Evolutionary conservation across 805 yeast genomes (phyloP).

Genomic region (Yamadazyma philogaea): DNA sequence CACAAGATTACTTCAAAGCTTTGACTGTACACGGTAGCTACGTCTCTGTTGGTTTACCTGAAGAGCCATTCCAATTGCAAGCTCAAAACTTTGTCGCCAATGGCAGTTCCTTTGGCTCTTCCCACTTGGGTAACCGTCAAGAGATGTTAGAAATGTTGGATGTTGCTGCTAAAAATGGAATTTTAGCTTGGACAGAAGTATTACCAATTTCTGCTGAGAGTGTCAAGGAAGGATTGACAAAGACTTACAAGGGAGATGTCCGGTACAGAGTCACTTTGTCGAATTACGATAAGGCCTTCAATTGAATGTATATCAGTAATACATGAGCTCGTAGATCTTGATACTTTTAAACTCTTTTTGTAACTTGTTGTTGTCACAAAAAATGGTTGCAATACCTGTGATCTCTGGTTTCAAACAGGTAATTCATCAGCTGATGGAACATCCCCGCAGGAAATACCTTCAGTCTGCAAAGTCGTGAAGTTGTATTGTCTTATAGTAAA

Average conservation of each 20-base stretch:
- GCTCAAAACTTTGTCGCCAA: constrained; percentile 51
- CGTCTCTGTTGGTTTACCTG: constrained; percentile 67
- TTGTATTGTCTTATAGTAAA: no score
- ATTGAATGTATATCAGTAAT: not conserved
- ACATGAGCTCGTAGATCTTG: no score
- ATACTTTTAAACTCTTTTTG: no score
- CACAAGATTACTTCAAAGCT: constrained; percentile 29
- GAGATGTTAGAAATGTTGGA: constrained; percentile 68
- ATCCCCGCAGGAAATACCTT: no score
- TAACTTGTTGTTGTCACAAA: no score
- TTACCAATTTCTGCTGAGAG: constrained; percentile 52
- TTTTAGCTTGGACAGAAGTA: constrained; percentile 63
- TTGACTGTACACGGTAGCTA: constrained; percentile 59
- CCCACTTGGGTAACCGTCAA: constrained; percentile 57
- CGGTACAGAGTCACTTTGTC: constrained; percentile 63
- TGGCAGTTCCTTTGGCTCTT: constrained; percentile 54
- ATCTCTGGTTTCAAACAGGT: no score
- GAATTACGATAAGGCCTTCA: constrained; percentile 38
- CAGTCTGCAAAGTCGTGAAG: no score
- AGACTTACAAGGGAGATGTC: constrained; percentile 54
- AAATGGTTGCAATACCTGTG: no score
- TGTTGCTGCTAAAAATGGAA: constrained; percentile 55
- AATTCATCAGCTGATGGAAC: no score
- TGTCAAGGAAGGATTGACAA: constrained; percentile 53
- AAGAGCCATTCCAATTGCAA: constrained; percentile 39